Base-by-base conservation (phyloP, 2,329 filamentous ascomycete genomes). In the Pseudogymnoascus sp. region DNA sequence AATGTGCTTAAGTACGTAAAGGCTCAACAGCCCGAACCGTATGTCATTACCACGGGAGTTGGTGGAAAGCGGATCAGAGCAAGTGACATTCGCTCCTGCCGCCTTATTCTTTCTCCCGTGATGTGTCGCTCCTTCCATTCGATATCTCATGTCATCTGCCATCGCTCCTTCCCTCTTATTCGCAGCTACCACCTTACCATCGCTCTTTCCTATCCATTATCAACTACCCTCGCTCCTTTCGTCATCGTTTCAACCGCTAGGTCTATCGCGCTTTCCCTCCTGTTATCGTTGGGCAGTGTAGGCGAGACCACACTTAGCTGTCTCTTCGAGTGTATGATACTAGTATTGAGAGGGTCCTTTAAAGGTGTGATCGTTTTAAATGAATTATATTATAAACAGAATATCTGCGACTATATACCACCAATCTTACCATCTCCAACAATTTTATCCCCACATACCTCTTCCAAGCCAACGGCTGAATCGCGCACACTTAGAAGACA, bases 401-500 rank as follows among this genome's bases (percentile, higher is more conserved):
- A 56, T 18, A 34, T 56, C 8, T 34, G 44, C 44, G 25, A 34
- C n/a, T 31, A 56, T 56, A 31, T 56, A n/a, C 12, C 21, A 34
- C 25, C n/a, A 31, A 18, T 16, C 25, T 56, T 31, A 16, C 25
- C 10, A 42, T 18, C 38, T 42, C 38, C 38, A 42, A 21, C 18
- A 44, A 23, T 10, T 12, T 12, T 18, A 18, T 34, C 46, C 5
- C 46, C 8, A 53, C 25, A 46, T 5, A 31, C 8, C 25, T 12
- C 25, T 18, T 56, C n/a, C n/a, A 56, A 56, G 10, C n/a, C 23
- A 2, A 1, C 25, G 8, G 4, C 3, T n/a, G 25, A 31, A 4
- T 4, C 25, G 6, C 10, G 25, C 59, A 60, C 34, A 50, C 16
- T 59, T 68, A 69, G 50, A 69, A 70, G 14, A 70, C 67, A 2